Base-by-base conservation (phyloP, 2,329 filamentous ascomycete species). In the Rhinocladiella mackenziei region DNA sequence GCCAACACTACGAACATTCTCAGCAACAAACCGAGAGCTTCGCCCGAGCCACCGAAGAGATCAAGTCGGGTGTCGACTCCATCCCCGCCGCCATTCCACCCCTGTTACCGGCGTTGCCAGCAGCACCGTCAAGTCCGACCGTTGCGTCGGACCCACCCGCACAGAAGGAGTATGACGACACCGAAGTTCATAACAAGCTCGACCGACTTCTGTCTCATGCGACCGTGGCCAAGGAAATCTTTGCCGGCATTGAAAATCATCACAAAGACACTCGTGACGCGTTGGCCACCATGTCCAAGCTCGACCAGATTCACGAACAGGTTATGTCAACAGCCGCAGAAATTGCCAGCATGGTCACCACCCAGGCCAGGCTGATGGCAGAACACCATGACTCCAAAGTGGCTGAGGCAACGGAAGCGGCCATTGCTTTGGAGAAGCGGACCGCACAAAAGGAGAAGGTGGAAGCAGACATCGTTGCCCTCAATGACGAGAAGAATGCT, bases 1-100 rank as follows among this genome's bases (percentile, higher is more conserved):
- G 81, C 17, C 80, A 94, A 61, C 89, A 97, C 62, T 95, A 85
- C 58, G 88, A 94, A 56, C 86, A 94, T 60, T 85, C 88, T 10
- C 88, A 89, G 65, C 80, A 94, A 61, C 89, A 97, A 61, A 94
- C 84, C 57, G 88, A 94, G 57, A 86, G 94, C 60, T 85, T 88
- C 11, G 87, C 89, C 64, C 75, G 77, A 32, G 76, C 82, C 0
- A 69, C 73, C 1, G 72, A 81, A 42, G 79, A 84, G 42, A 68
- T 80, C 42, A 80, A 78, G 59, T 73, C 75, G 8, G 74, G 73
- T 42, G 62, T 72, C n/a, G 69, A 71, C 18, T 64, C 70, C 9
- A 65, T 75, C 37, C 69, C 73, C 22, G 58, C 65, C 20, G 60
- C 74, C 1, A 76, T 83, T 51, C 73, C 74, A n/a, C 69, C 74